Conservation (phyloP, 306 rosid species). For the Macrotyloma uniflorum region DNA sequence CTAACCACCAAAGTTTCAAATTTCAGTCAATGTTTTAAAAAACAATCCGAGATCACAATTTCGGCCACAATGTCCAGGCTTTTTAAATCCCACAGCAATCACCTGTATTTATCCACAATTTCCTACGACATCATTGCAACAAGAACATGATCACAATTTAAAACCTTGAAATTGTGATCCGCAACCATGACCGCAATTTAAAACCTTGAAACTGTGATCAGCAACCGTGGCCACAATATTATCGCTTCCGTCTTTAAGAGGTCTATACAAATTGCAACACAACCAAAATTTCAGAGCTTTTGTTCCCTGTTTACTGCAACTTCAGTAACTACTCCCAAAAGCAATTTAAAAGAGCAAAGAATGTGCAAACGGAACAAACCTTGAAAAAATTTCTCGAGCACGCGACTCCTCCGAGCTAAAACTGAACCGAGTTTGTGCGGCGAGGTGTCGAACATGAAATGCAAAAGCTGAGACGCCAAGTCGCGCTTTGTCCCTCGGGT, state of each 20-base stretch:
- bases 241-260: not conserved
- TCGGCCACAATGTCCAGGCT: not conserved
- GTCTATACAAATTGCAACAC: not conserved
- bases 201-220: not conserved
- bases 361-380: conserved; percentile 38
- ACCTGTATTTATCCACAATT: not conserved
- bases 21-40: not conserved
- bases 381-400: conserved; percentile 62
- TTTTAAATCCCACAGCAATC: not conserved
- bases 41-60: not conserved
- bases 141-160: not conserved
- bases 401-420: conserved; percentile 53
- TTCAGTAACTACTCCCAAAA: not conserved
- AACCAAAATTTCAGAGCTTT: not conserved
- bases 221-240: not conserved
- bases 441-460: conserved; percentile 62
- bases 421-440: conserved; percentile 63
- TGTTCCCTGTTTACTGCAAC: not conserved
- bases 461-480: conserved; percentile 74
- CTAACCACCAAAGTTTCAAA: not conserved
- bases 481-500: conserved; percentile 43
- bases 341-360: not conserved
- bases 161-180: not conserved
- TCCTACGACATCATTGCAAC: not conserved
- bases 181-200: not conserved